Conservation (phyloP, 768 basidiomycete genomes). For the Stropharia rugosoannulata region DNA sequence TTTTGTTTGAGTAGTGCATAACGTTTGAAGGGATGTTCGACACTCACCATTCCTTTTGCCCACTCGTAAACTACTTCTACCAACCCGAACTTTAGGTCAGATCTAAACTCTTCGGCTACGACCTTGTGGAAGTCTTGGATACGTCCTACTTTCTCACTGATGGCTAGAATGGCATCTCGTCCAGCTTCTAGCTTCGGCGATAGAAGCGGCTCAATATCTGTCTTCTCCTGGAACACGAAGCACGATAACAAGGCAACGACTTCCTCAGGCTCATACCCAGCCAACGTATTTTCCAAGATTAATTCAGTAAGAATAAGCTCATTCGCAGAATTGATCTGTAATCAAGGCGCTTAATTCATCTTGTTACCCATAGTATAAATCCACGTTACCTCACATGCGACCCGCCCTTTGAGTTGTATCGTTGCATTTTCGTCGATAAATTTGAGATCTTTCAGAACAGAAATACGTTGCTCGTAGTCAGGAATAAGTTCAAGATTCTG, state of each 20-base stretch:
- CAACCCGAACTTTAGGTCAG: conserved; percentile 84
- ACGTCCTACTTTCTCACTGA: conserved; percentile 75
- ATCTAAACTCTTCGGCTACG: conserved; percentile 72
- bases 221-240: conserved; percentile 99
- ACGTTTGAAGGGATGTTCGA: too few species aligned
- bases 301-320: conserved; percentile 96
- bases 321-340: conserved; percentile 95
- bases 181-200: conserved; percentile 81
- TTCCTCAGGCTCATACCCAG: conserved; percentile 90
- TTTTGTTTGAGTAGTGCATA: background rate
- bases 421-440: conserved; percentile 97
- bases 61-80: conserved; percentile 98
- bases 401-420: conserved; percentile 92
- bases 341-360: background rate
- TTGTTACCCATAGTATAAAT: background rate
- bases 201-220: conserved; percentile 82
- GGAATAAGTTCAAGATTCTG: conserved; percentile 96
- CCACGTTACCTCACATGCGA: conserved; percentile 85
- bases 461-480: conserved; percentile 94
- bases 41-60: conserved; percentile 94
- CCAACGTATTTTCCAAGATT: conserved; percentile 93
- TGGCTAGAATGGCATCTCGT: conserved; percentile 70
- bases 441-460: conserved; percentile 85
- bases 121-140: conserved; percentile 85
- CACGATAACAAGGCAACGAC: conserved; percentile 94